Percentiles rank a stretch among this genome's conserved stretches.
Evolutionary conservation across 768 basidiomycete genomes (phyloP).

Genomic region (Termitomyces sp.): DNA sequence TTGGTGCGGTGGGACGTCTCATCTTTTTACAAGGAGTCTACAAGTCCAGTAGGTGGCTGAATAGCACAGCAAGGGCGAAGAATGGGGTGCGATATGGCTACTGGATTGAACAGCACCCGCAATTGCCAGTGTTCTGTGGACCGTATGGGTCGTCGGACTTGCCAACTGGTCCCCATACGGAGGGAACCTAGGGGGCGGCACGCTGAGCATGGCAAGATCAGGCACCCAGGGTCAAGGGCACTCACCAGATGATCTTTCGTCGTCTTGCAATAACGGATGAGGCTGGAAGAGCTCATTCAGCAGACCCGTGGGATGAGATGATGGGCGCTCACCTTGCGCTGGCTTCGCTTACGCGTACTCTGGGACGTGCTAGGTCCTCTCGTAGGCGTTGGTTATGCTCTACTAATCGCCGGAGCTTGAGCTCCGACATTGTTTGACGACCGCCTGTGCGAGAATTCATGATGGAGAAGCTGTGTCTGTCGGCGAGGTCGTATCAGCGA

Average conservation of each 20-base stretch:
- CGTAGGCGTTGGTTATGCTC: conserved; percentile 92
- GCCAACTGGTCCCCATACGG: conserved; percentile 94
- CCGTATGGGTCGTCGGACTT: conserved; percentile 92
- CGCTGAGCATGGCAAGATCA: not conserved
- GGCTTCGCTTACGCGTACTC: conserved; percentile 90
- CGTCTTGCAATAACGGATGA: conserved; percentile 92
- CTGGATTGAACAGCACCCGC: conserved; percentile 58
- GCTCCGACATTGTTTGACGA: conserved; percentile 92
- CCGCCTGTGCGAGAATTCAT: conserved; percentile 62
- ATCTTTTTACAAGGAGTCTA: conserved; percentile 17
- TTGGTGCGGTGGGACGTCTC: conserved; percentile 6
- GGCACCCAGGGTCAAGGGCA: conserved; percentile 6
- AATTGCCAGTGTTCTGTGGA: conserved; percentile 49
- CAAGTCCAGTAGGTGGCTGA: conserved; percentile 14
- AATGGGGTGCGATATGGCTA: conserved; percentile 21
- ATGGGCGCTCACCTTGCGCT: conserved; percentile 64
- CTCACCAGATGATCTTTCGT: conserved; percentile 75
- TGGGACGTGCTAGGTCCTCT: conserved; percentile 85
- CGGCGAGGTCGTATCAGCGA: not conserved
- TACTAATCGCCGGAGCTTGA: conserved; percentile 89
- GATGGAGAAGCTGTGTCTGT: conserved; percentile 7
- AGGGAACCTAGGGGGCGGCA: conserved; percentile 62
- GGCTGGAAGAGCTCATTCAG: conserved; percentile 37
- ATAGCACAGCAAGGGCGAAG: not conserved
- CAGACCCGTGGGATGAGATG: conserved; percentile 1